Evolutionary conservation across 2,329 filamentous ascomycete genomes (phyloP), one percentile per base, ranked within the genome.

Genomic region (Venturiaceae sp.): DNA sequence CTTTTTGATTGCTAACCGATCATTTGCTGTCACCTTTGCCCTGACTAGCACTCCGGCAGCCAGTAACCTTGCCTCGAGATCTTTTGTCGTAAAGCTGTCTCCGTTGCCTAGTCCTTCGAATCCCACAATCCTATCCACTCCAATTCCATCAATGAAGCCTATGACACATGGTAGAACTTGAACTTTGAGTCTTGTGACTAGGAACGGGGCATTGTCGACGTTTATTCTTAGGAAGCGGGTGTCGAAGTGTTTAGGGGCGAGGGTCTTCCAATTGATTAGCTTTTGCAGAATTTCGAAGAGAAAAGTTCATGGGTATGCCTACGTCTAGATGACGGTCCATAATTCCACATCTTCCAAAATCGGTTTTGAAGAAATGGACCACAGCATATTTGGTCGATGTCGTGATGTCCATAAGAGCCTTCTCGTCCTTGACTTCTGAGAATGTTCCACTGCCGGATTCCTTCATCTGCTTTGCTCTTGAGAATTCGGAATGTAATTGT

Each of bases 361-460:
- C 83, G 2, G 81, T 76, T 65, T 85, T 83, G 67, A 80, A 82
- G 68, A 86, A 86, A 66, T 86, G 83, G 26, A 85, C 79, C 1
- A 85, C 74, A 64, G 80, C 83, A 28, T 78, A 71, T 60, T 81
- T 77, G 13, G 77, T 78, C 53, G 76, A 75, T 7, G 83, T 85
- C 8, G 83, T 84, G 62, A 84, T 81, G 62, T 82, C 77, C 67
- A 86, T 77, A 44, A 85, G 69, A 13, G 74, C 68, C 66, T 83
- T 81, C 66, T 86, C 83, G 61, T 77, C 77, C 55, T 78, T 81
- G 66, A 82, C 77, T 65, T 83, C 79, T 6, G 71, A 71, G 64
- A 81, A 83, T 9, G 68, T 75, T 39, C 81, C 81, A 66, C 80
- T 78, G 9, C 76, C 76, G 60, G 74, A 72, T 37, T 70, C 74